Evolutionary conservation across 768 basidiomycete genomes (phyloP).

Genomic region (Chalciporus pseudorubinellus): DNA sequence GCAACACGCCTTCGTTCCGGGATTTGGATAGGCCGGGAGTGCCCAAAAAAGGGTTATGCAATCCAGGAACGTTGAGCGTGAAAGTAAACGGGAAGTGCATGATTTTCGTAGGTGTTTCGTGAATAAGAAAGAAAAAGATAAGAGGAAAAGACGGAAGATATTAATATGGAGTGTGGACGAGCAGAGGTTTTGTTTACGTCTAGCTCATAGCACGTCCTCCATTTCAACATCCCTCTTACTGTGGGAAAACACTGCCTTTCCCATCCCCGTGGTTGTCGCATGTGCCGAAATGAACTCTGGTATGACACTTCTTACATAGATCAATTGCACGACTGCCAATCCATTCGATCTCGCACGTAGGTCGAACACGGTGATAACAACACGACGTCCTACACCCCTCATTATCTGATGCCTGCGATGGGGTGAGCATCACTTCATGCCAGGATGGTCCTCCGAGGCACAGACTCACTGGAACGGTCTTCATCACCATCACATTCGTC

Average conservation of each 20-base stretch:
- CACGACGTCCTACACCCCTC: too few relatives aligned
- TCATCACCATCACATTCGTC: too few relatives aligned
- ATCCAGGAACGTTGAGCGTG: slow-evolving; percentile 59
- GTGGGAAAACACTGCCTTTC: not conserved
- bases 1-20: slow-evolving; percentile 25
- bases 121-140: slow-evolving; percentile 4
- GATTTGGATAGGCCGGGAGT: slow-evolving; percentile 18
- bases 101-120: slow-evolving; percentile 27
- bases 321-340: too few relatives aligned
- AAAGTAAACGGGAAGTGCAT: slow-evolving; percentile 75
- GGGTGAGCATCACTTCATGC: too few relatives aligned
- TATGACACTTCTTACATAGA: too few relatives aligned
- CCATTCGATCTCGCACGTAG: too few relatives aligned
- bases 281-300: too few relatives aligned
- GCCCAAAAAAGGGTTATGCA: slow-evolving; percentile 61
- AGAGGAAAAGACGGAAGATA: not conserved
- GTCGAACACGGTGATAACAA: too few relatives aligned
- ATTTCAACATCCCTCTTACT: not conserved
- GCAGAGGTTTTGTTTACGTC: not conserved
- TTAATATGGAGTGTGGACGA: not conserved
- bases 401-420: too few relatives aligned
- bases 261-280: not conserved
- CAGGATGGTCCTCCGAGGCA: too few relatives aligned
- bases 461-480: too few relatives aligned
- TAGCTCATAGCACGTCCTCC: not conserved